Evolutionary conservation across 164 flowering plant species (phyloP).

Genomic region (Warburgia ugandensis): DNA sequence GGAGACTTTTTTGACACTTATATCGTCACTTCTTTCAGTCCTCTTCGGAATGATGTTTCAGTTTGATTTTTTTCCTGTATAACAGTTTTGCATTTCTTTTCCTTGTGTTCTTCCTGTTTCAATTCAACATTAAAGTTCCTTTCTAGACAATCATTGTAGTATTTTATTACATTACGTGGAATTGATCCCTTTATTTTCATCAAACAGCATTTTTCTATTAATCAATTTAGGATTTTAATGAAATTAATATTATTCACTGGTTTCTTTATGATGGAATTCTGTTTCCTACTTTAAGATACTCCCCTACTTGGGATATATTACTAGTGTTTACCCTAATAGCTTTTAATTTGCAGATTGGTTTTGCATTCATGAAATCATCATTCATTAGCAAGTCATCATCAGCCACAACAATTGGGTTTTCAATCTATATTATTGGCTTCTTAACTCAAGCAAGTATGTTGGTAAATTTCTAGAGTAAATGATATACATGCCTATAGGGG

Average conservation of each 20-base stretch:
- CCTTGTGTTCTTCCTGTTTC: slow-evolving; percentile 81
- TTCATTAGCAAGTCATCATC: slow-evolving; percentile 87
- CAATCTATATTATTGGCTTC: slow-evolving; percentile 68
- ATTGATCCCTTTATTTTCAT: too few species aligned
- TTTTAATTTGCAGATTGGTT: slow-evolving; percentile 59
- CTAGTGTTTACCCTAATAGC: too few species aligned
- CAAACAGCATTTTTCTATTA: too few species aligned
- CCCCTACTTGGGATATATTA: too few species aligned
- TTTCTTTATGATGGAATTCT: slow-evolving; percentile 13
- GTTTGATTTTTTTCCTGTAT: slow-evolving; percentile 80
- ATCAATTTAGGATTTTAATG: too few species aligned
- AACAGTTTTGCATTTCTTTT: slow-evolving; percentile 74
- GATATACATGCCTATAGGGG: too few species aligned
- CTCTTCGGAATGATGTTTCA: slow-evolving; percentile 95
- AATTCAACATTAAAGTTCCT: slow-evolving; percentile 68
- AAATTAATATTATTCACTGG: neutral
- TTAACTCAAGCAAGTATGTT: slow-evolving; percentile 75
- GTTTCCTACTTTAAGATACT: neutral
- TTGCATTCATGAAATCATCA: slow-evolving; percentile 80
- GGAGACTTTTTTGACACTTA: slow-evolving; percentile 58
- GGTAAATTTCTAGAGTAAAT: too few species aligned
- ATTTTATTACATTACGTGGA: too few species aligned
- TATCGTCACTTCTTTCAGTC: slow-evolving; percentile 71
- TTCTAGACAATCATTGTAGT: too few species aligned
- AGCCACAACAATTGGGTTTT: slow-evolving; percentile 77